Evolutionary conservation across 306 rosid genomes (phyloP).

Genomic region (Sphenostylis stenocarpa): DNA sequence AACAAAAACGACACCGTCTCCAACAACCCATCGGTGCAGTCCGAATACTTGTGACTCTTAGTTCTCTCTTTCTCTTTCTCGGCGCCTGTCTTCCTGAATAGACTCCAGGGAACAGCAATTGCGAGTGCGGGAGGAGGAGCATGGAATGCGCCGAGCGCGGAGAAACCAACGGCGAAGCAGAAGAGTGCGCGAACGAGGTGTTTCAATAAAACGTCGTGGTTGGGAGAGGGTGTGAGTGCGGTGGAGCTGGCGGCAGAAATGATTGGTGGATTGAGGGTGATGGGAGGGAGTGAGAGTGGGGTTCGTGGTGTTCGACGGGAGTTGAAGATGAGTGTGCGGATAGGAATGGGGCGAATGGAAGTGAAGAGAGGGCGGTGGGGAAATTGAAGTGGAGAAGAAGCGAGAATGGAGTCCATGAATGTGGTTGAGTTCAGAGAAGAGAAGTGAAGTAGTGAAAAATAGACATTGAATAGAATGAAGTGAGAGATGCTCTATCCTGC

Average conservation of each 20-base stretch:
- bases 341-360: slow-evolving; percentile 16
- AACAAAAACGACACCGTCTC: slow-evolving; percentile 51
- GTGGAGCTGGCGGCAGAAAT: slow-evolving; percentile 21
- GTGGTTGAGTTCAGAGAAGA: neutral
- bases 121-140: slow-evolving; percentile 50
- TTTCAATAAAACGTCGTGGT: slow-evolving; percentile 33
- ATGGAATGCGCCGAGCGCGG: slow-evolving; percentile 45
- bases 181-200: slow-evolving; percentile 46
- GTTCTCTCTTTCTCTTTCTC: slow-evolving; percentile 28
- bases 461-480: slow-evolving; percentile 22
- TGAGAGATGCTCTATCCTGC: neutral
- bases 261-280: neutral
- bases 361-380: neutral
- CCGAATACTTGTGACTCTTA: slow-evolving; percentile 51
- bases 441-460: neutral
- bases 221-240: neutral
- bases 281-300: slow-evolving; percentile 30
- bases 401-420: slow-evolving; percentile 31
- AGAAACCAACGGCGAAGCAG: slow-evolving; percentile 60
- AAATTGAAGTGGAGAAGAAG: slow-evolving; percentile 24
- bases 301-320: neutral
- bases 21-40: slow-evolving; percentile 53
- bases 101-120: slow-evolving; percentile 2
- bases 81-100: slow-evolving; percentile 18
- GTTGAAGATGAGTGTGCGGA: slow-evolving; percentile 30